phyloP scores from a whole-genome alignment of 192 early-diverging fungal genomes.

The Lunasporangiospora selenospora region DNA sequence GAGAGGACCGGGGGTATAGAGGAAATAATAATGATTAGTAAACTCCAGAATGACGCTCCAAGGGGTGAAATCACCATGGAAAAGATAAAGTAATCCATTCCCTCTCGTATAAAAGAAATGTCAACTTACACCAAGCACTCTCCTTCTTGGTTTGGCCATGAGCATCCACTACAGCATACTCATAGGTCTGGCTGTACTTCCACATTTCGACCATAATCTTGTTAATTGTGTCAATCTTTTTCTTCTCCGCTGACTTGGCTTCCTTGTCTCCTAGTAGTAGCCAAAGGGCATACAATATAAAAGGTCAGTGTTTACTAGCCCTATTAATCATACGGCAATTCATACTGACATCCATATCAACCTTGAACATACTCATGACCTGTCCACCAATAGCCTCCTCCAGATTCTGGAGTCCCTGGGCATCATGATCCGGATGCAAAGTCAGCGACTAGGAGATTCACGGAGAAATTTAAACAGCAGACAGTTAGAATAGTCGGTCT shows the following conservation, averaged over 20 bases:
- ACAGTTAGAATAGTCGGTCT: no score
- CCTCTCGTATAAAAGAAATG: not conserved
- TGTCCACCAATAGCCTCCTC: constrained; percentile 52
- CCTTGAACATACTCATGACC: constrained; percentile 38
- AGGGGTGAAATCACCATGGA: no score
- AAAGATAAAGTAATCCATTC: not conserved
- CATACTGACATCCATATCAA: not conserved
- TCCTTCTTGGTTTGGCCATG: constrained; percentile 54
- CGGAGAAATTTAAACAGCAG: no score
- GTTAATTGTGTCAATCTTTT: constrained; percentile 34
- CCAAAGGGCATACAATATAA: not conserved
- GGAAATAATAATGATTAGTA: no score
- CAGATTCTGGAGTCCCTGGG: constrained; percentile 46
- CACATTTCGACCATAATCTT: constrained; percentile 52
- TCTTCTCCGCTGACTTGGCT: constrained; percentile 39
- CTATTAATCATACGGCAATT: no score
- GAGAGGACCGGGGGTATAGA: no score
- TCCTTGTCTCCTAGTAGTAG: constrained; percentile 30
- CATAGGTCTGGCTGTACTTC: constrained; percentile 59
- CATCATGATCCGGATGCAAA: constrained; percentile 48
- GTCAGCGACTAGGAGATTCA: constrained; percentile 43
- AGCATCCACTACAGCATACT: constrained; percentile 54
- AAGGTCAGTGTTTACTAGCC: not conserved
- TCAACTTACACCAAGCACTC: constrained; percentile 57
- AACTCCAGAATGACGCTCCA: no score